These are phyloP conservation scores for Leavenworthia alabamica DNA, from an alignment of 345 rosid genomes.

Conservation along the genomic window DNA sequence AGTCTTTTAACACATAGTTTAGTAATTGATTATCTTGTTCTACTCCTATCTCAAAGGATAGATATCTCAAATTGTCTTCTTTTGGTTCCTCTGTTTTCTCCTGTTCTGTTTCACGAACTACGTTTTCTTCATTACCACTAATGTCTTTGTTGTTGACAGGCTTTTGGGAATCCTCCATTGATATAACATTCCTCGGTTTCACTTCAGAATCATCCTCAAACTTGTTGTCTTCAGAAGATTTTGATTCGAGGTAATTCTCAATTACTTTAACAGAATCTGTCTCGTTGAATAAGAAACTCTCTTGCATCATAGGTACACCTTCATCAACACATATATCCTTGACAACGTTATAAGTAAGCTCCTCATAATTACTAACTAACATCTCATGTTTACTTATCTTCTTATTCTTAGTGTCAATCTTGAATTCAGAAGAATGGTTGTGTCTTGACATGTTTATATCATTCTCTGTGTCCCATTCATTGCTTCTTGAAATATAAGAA, in stretches of 20 bases:
- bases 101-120: background rate
- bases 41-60: background rate
- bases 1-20: conserved; percentile 22
- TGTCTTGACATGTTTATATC: background rate
- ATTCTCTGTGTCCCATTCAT: background rate
- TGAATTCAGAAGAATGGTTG: background rate
- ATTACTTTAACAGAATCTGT: background rate
- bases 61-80: conserved; percentile 1
- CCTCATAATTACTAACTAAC: conserved; percentile 42
- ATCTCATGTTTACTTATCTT: conserved; percentile 31
- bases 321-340: conserved; percentile 74
- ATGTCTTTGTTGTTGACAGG: background rate
- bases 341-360: conserved; percentile 39
- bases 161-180: conserved; percentile 18
- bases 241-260: background rate
- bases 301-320: conserved; percentile 36
- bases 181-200: conserved; percentile 20
- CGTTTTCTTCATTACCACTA: conserved; percentile 18
- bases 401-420: background rate
- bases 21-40: background rate
- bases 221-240: conserved; percentile 18
- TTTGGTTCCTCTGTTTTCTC: background rate
- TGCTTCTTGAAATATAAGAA: background rate
- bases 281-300: conserved; percentile 35
- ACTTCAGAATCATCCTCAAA: background rate